phyloP scores from a whole-genome alignment of 331 rosid species.

The Pyracantha coccinea region DNA sequence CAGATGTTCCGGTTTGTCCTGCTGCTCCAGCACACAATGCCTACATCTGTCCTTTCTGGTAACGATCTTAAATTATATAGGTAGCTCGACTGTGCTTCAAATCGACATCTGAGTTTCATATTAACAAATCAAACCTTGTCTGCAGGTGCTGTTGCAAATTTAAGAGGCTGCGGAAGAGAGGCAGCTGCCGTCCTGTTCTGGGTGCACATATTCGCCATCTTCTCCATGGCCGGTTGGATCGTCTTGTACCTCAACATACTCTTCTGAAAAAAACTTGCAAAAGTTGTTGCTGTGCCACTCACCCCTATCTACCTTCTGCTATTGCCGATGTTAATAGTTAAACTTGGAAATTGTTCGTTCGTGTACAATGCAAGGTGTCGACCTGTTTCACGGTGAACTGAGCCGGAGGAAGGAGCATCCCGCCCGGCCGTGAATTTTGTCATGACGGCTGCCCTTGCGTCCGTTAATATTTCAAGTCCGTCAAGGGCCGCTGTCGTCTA shows the following conservation, averaged over 20 bases:
- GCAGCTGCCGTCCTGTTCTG: slow-evolving; percentile 92
- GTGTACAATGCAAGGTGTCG: background rate
- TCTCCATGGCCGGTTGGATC: slow-evolving; percentile 96
- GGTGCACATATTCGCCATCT: slow-evolving; percentile 88
- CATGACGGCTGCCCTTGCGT: background rate
- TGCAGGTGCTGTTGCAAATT: slow-evolving; percentile 92
- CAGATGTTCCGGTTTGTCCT: slow-evolving; percentile 86
- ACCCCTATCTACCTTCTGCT: background rate
- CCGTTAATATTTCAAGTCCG: background rate
- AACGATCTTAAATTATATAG: background rate
- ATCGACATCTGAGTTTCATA: background rate
- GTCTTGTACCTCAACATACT: slow-evolving; percentile 63
- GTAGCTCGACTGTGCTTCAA: background rate
- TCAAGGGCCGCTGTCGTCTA: background rate
- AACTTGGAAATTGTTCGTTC: slow-evolving; percentile 3
- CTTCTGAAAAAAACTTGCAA: slow-evolving; percentile 29
- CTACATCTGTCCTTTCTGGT: slow-evolving; percentile 91
- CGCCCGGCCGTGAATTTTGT: background rate
- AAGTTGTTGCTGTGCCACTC: background rate
- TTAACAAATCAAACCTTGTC: background rate
- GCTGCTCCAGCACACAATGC: slow-evolving; percentile 98
- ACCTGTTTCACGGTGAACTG: slow-evolving; percentile 1
- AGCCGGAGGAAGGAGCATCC: background rate
- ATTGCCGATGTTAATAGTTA: slow-evolving; percentile 12
- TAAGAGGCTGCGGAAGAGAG: slow-evolving; percentile 94